Conservation (phyloP, 2,329 filamentous ascomycete species). For the Tolypocladium album region DNA sequence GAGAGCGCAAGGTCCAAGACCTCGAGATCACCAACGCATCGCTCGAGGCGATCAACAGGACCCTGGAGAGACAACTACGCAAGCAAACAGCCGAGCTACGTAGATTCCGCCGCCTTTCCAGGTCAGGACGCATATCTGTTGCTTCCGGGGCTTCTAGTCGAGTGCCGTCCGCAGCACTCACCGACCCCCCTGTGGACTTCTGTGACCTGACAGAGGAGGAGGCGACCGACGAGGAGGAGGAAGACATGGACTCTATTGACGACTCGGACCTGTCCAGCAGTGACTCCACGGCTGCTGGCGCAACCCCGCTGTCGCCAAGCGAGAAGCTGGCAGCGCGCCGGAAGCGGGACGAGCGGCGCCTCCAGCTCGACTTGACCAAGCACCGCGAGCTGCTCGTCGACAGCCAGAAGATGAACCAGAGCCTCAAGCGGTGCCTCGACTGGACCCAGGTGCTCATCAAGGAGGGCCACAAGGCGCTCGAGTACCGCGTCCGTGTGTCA, state of each 20-base stretch:
- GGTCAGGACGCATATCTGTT: constrained; percentile 64
- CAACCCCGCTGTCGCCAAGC: constrained; percentile 29
- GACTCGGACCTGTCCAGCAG: constrained; percentile 38
- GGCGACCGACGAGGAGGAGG: constrained; percentile 30
- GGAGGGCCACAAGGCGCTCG: constrained; percentile 78
- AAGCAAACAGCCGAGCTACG: constrained; percentile 86
- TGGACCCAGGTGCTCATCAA: constrained; percentile 87
- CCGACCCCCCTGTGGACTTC: constrained; percentile 30
- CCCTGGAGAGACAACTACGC: constrained; percentile 79
- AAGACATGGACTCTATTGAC: constrained; percentile 39
- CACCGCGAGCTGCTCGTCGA: constrained; percentile 84
- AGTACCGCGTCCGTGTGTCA: constrained; percentile 66
- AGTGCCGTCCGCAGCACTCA: constrained; percentile 32
- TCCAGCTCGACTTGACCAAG: constrained; percentile 77
- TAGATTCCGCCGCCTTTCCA: constrained; percentile 73
- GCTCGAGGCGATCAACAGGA: constrained; percentile 87
- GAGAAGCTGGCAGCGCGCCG: constrained; percentile 31
- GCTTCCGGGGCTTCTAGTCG: constrained; percentile 35
- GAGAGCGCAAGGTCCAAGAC: constrained; percentile 91
- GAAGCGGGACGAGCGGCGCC: constrained; percentile 67
- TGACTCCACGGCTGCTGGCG: constrained; percentile 15
- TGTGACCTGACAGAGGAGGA: constrained; percentile 33
- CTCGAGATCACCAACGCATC: constrained; percentile 95
- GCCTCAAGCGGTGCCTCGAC: constrained; percentile 75
- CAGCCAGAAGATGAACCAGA: constrained; percentile 92